A percentile compares a stretch with the other conserved stretches of the same genome.
Conservation (phyloP, 1,284 basidiomycete species). For the Rhodotorula sp. region DNA sequence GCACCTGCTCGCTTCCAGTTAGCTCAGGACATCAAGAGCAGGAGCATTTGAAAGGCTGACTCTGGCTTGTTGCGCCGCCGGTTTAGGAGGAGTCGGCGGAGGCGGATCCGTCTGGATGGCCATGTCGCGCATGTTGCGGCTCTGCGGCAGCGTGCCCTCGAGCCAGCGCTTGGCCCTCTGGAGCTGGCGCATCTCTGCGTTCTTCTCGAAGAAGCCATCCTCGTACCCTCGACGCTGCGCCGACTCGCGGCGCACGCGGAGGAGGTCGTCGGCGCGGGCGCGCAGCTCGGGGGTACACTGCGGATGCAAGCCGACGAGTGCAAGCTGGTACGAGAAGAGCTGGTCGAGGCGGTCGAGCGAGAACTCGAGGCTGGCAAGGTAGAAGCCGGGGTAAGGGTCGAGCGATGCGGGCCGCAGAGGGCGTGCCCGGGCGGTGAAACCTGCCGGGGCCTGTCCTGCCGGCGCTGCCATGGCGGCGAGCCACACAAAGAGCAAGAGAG, state of each 20-base stretch:
- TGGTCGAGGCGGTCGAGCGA: background rate
- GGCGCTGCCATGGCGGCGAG: too few relatives aligned
- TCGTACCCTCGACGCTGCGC: background rate
- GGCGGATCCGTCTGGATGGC: background rate
- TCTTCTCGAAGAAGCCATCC: background rate
- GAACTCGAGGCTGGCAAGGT: background rate
- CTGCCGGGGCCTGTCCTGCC: background rate
- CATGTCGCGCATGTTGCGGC: background rate
- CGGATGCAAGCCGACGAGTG: slow-evolving; percentile 7
- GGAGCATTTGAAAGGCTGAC: too few relatives aligned
- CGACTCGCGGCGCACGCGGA: background rate
- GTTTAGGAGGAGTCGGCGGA: too few relatives aligned
- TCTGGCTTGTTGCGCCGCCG: too few relatives aligned
- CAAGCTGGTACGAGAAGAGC: slow-evolving; percentile 8
- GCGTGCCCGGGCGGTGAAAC: background rate
- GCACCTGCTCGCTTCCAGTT: too few relatives aligned
- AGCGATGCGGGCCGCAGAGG: background rate
- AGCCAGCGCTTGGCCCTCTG: background rate
- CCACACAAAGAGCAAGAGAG: too few relatives aligned
- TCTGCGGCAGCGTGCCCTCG: background rate
- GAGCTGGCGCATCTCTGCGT: background rate
- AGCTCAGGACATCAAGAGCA: too few relatives aligned
- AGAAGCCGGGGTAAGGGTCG: slow-evolving; percentile 9
- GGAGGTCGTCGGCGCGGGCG: background rate
- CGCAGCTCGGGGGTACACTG: background rate